These are phyloP conservation scores for Auriscalpium microsporum DNA, from an alignment of 768 basidiomycete species.

Conservation along the genomic window DNA sequence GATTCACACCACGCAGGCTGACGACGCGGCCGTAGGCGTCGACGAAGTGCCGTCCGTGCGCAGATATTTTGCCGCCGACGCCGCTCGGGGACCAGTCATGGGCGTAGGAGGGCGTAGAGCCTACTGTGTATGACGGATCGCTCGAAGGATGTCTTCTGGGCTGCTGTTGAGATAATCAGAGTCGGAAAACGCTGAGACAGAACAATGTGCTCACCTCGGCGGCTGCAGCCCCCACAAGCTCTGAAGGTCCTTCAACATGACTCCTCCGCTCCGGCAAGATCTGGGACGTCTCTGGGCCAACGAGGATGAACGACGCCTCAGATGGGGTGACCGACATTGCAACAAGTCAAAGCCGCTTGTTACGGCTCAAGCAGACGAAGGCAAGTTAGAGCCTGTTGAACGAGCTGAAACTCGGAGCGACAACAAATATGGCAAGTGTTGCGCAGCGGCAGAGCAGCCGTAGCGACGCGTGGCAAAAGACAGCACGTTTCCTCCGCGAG, in stretches of 20 bases:
- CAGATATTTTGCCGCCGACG: conserved; percentile 47
- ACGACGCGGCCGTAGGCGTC: conserved; percentile 78
- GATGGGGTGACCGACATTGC: conserved; percentile 13
- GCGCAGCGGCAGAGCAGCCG: too few relatives aligned
- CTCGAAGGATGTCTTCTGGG: conserved; percentile 38
- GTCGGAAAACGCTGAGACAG: neutral
- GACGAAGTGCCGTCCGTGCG: conserved; percentile 73
- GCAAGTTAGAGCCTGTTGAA: too few relatives aligned
- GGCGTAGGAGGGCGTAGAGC: conserved; percentile 45
- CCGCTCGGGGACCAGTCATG: conserved; percentile 62
- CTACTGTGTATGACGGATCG: conserved; percentile 35
- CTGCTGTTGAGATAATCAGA: conserved; percentile 2
- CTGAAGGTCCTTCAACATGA: neutral
- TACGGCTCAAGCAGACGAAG: too few relatives aligned
- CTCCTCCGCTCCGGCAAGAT: neutral
- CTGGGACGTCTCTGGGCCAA: conserved; percentile 4
- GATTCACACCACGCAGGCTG: conserved; percentile 74
- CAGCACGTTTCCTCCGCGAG: too few relatives aligned
- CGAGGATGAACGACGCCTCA: conserved; percentile 19
- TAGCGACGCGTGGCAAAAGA: too few relatives aligned
- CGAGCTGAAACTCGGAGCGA: too few relatives aligned
- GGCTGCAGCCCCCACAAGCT: neutral
- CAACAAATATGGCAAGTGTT: too few relatives aligned
- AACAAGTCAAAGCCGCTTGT: too few relatives aligned
- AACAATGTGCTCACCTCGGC: neutral